Base-by-base conservation (phyloP, 441 rosid genomes). In the Populus trichocarpa region DNA sequence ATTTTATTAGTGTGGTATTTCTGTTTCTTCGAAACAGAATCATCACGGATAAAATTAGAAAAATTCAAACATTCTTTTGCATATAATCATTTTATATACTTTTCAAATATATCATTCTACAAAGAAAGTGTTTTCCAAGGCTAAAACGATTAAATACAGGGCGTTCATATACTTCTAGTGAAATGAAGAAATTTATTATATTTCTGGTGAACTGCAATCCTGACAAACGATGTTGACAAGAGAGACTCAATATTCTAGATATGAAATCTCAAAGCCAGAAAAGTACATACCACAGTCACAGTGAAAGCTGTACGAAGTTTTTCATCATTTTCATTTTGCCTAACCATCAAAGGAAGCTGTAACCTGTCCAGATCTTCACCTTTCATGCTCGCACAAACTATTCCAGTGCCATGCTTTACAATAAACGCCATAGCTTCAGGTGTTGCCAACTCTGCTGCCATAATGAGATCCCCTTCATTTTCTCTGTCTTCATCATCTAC, bases 401-500 rank as follows among this genome's bases (percentile, higher is more conserved):
- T 30, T 30, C 32, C 32, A 30, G 32, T 30, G 32, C 32, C 98
- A 82, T 96, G 89, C 87, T 92, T 94, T 79, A 96, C 99, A 68
- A 94, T 88, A 72, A 96, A 96, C 74, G 99, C 98, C 99, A 96
- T 89, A 76, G 97, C 97, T 78, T 96, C 98, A 63, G 97, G 93
- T 65, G 97, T 96, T 28, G 89, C 97, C 79, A 90, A 79, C 61
- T 91, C 80, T 53, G 97, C 98, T 76, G 97, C 97, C 98, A 94
- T 89, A 80, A 96, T 86, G 65, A 96, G 90, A 82, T 94, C 97
- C 28, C 98, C 99, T 86, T 96, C 99, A 71, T 93, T 94, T 83
- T 96, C 99, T 86, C 99, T 84, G 77, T 94, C 98, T 84, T 96
- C 98, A 50, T 96, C 99, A 73, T 96, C 99, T 28, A 93, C 99